These are phyloP conservation scores for Capronia coronata DNA, from an alignment of 2,329 filamentous ascomycete species.

Conservation along the genomic window DNA sequence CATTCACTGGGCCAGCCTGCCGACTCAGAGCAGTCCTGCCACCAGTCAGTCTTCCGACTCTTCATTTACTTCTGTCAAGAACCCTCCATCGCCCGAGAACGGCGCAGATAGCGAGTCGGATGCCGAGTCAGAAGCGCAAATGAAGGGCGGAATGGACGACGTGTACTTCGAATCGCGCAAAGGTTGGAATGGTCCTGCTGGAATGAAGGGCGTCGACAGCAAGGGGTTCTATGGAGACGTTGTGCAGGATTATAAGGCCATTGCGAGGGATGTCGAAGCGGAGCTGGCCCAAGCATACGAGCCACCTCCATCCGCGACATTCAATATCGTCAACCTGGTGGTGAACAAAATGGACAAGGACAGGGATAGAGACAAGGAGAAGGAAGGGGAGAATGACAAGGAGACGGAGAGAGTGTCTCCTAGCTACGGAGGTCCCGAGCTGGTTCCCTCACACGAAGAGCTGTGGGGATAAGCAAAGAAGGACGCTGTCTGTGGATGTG, in stretches of 20 bases:
- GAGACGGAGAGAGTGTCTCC: slow-evolving; percentile 6
- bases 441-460: slow-evolving; percentile 19
- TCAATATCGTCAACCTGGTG: slow-evolving; percentile 12
- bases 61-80: too few relatives aligned
- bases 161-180: slow-evolving; percentile 22
- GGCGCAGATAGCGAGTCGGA: slow-evolving; percentile 21
- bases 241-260: slow-evolving; percentile 17
- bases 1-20: background rate
- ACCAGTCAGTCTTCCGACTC: background rate
- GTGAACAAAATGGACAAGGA: slow-evolving; percentile 15
- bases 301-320: background rate
- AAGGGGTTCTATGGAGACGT: slow-evolving; percentile 20
- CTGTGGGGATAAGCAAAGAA: slow-evolving; percentile 18
- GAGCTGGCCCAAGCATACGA: slow-evolving; percentile 1
- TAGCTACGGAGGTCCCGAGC: slow-evolving; percentile 12
- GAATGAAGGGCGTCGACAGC: slow-evolving; percentile 4
- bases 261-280: slow-evolving; percentile 18
- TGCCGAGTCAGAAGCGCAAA: background rate
- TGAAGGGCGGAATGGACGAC: slow-evolving; percentile 9
- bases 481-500: too few relatives aligned
- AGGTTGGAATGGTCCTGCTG: slow-evolving; percentile 20
- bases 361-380: background rate
- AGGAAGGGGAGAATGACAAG: slow-evolving; percentile 7
- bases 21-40: background rate
- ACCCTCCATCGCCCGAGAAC: slow-evolving; percentile 4